Evolutionary conservation across 1,284 basidiomycete genomes (phyloP).

Genomic region (Pisolithus thermaeus): DNA sequence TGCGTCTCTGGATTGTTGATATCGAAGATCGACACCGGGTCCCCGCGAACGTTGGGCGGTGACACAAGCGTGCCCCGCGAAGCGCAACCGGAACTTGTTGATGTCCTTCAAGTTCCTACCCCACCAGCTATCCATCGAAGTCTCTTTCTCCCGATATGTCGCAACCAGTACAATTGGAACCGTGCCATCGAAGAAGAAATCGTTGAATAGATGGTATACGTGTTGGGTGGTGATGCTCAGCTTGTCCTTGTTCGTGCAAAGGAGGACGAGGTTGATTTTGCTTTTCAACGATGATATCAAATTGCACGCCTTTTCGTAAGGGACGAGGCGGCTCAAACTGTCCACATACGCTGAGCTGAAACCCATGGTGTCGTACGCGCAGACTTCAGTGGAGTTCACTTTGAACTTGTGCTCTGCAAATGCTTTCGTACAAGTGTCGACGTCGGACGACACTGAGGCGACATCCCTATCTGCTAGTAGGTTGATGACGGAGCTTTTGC

Average conservation of each 20-base stretch:
- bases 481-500: constrained; percentile 4
- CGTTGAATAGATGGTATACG: constrained; percentile 1
- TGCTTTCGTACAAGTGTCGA: not conserved
- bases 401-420: not conserved
- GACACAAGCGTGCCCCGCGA: no score
- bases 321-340: not conserved
- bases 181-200: constrained; percentile 4
- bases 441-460: not conserved
- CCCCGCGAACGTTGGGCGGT: not conserved
- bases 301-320: constrained; percentile 1
- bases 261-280: not conserved
- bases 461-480: not conserved
- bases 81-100: no score
- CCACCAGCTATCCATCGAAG: no score
- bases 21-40: not conserved
- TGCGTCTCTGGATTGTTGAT: constrained; percentile 14
- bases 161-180: constrained; percentile 32
- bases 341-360: not conserved
- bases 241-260: constrained; percentile 1
- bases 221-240: not conserved
- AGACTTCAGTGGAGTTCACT: not conserved
- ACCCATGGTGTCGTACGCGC: constrained; percentile 12
- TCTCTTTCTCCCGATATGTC: constrained; percentile 32
- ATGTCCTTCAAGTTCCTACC: no score
- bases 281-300: constrained; percentile 1